Base-by-base conservation (phyloP, 148 eudicot species). In the Chenopodium suecicum region DNA sequence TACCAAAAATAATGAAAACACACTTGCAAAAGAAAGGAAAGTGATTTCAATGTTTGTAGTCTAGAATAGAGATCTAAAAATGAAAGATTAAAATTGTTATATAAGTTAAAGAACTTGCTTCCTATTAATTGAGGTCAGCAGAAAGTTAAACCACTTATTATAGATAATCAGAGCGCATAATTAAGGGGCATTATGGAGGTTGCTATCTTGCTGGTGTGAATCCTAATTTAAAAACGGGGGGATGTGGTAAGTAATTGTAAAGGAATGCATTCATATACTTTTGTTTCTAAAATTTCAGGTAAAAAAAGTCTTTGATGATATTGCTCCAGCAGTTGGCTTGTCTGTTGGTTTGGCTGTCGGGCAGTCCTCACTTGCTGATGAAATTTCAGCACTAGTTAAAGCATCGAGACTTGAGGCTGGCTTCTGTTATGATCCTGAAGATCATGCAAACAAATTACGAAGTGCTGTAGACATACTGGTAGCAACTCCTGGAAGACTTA, bases 261-360 rank as follows among this genome's bases (percentile, higher is more conserved):
- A 73, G 20, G 63, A 22, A 31, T 73, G 20, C 48, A 81, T 67
- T 77, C 66, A 44, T 77, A 67, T 5, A 27, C 70, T 16, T 46
- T 27, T 76, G 52, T 29, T 70, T 69, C 20, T 76, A n/a, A 62
- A 32, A 31, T 89, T 82, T 84, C 85, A 95, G 98, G 98, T 95
- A 44, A 93, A 93, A 86, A 90, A 89, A 84, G 98, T 93, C 29
- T 91, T 95, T 88, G 89, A 85, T 83, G 84, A 91, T 83, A 86
- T 95, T 88, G 98, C 97, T 78, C 92, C 97, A 82, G 92, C 97
- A 62, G 91, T 93, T 68, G 98, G 98, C 80, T 89, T 95, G 85
- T 91, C 97, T 37, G 98, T 95, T 80, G 98, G 97, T 82, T 88
- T 93, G 82, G 97, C 98, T 62, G 98, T 93, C 74, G 98, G 98